Percentiles rank a stretch among this genome's conserved stretches.
phyloP scores from a whole-genome alignment of 441 rosid species.

The Croton laevigatus region DNA sequence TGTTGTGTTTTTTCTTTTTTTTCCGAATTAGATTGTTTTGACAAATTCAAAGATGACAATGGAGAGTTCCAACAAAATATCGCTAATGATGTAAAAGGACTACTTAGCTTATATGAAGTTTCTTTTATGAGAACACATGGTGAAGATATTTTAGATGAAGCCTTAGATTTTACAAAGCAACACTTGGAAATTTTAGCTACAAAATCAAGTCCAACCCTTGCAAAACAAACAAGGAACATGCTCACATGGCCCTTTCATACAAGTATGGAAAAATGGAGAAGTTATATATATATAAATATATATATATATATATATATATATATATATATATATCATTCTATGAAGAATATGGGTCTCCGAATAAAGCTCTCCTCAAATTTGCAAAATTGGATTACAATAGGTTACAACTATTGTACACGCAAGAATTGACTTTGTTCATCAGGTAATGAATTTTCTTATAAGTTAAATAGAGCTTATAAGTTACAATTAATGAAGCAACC shows the following conservation, averaged over 20 bases:
- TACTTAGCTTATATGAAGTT: constrained; percentile 6
- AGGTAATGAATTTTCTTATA: not conserved
- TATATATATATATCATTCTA: constrained; percentile 12
- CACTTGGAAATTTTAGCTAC: no score
- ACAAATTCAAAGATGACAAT: not conserved
- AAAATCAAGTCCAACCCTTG: not conserved
- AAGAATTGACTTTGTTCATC: not conserved
- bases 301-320: no score
- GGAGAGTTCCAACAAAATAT: not conserved
- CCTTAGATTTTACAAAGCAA: constrained; percentile 1
- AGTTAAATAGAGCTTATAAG: no score
- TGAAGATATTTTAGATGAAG: not conserved
- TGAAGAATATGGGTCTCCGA: not conserved
- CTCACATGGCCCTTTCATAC: not conserved
- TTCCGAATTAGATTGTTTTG: not conserved
- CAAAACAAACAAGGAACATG: constrained; percentile 2
- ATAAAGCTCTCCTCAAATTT: constrained; percentile 12
- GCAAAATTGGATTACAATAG: constrained; percentile 21
- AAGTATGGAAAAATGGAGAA: not conserved
- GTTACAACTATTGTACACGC: not conserved
- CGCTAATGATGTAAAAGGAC: not conserved
- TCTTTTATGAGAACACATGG: not conserved
- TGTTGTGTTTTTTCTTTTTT: no score
- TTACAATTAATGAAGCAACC: no score
- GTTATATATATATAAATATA: no score